These are phyloP conservation scores for Tetrapisispora iriomotensis DNA, from an alignment of 805 yeast species.

Conservation along the genomic window DNA sequence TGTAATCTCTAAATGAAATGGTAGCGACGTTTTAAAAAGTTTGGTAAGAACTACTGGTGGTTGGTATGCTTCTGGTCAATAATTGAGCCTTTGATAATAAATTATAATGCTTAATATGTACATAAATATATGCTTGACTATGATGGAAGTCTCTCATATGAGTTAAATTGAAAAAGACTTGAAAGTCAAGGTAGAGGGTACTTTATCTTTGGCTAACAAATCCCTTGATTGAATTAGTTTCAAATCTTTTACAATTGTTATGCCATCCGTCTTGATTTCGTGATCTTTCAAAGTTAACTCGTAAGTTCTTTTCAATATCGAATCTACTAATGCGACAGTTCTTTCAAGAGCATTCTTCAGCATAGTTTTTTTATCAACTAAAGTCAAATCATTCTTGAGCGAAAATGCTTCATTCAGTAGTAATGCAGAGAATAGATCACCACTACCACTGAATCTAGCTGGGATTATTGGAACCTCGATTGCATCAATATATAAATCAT, in stretches of 20 bases:
- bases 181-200: not conserved
- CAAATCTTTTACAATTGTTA: slow-evolving; percentile 32
- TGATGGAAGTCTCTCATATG: not conserved
- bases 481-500: slow-evolving; percentile 16
- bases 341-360: slow-evolving; percentile 30
- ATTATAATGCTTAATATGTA: too few relatives aligned
- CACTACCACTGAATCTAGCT: slow-evolving; percentile 64
- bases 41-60: too few relatives aligned
- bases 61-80: too few relatives aligned
- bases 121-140: too few relatives aligned
- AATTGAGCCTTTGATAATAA: too few relatives aligned
- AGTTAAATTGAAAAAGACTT: not conserved
- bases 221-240: slow-evolving; percentile 36
- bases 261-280: not conserved
- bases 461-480: slow-evolving; percentile 40
- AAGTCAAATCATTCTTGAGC: not conserved
- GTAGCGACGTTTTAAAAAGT: too few relatives aligned
- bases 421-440: slow-evolving; percentile 61
- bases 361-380: not conserved
- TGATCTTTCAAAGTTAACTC: slow-evolving; percentile 12
- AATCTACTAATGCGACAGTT: slow-evolving; percentile 33
- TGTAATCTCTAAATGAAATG: too few relatives aligned
- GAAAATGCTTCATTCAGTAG: slow-evolving; percentile 35
- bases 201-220: slow-evolving; percentile 11
- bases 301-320: slow-evolving; percentile 35